These are phyloP conservation scores for Linnemannia hyalina DNA, from an alignment of 192 early-diverging fungal genomes.

Conservation along the genomic window DNA sequence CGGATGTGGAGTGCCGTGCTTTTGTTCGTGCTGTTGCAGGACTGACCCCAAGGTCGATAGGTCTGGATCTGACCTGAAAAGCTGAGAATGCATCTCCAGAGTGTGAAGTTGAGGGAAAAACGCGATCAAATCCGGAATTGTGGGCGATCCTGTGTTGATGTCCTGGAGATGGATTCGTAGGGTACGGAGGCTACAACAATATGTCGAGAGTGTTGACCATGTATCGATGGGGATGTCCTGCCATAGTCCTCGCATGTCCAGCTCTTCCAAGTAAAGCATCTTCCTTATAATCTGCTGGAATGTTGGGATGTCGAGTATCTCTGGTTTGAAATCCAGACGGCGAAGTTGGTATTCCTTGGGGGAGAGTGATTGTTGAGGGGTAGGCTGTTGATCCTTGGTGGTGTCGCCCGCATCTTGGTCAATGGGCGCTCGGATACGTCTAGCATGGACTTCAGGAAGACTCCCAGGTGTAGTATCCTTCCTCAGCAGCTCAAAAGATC, in stretches of 20 bases:
- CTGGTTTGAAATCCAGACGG: not conserved
- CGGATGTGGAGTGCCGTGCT: not conserved
- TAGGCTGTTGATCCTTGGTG: not conserved
- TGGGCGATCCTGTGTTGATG: not conserved
- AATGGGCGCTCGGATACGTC: not conserved
- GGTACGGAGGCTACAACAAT: slow-evolving; percentile 2
- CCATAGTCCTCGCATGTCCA: slow-evolving; percentile 23
- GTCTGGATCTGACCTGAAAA: slow-evolving; percentile 18
- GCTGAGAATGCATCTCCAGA: not conserved
- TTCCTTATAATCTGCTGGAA: not conserved
- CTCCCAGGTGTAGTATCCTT: not conserved
- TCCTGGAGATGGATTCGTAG: slow-evolving; percentile 12
- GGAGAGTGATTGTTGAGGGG: not conserved
- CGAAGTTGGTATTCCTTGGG: not conserved
- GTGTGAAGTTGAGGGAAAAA: slow-evolving; percentile 13
- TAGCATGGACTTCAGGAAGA: not conserved
- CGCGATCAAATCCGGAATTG: not conserved
- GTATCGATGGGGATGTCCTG: slow-evolving; percentile 1
- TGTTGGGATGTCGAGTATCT: not conserved
- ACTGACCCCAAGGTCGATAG: slow-evolving; percentile 8
- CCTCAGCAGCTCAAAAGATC: not conserved
- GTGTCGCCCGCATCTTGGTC: not conserved
- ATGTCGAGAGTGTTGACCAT: slow-evolving; percentile 6
- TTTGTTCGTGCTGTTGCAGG: not conserved
- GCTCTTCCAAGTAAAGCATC: slow-evolving; percentile 22